Conservation (phyloP, 495 filamentous ascomycete genomes). For the Xylaria venustula region DNA sequence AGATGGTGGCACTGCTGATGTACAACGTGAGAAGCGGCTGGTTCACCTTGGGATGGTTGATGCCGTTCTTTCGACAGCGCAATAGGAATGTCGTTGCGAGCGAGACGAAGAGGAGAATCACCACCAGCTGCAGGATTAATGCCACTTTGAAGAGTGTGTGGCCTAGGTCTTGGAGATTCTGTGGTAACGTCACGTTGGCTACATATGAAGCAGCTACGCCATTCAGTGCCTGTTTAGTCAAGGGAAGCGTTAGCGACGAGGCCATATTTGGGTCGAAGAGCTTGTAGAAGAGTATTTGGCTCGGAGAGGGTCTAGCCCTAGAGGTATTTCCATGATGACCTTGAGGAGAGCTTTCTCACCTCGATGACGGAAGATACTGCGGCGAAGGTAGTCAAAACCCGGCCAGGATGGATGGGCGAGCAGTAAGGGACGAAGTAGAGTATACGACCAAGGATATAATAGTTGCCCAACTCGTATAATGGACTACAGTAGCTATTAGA, state of each 20-base stretch:
- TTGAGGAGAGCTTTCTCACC: constrained; percentile 1
- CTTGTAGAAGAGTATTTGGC: too few species aligned
- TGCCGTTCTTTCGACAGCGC: constrained; percentile 53
- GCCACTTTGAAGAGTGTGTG: constrained; percentile 62
- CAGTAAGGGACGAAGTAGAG: constrained; percentile 78
- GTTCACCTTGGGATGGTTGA: constrained; percentile 56
- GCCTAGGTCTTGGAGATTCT: constrained; percentile 50
- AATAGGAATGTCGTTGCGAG: constrained; percentile 60
- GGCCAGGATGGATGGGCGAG: constrained; percentile 73
- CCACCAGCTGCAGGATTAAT: constrained; percentile 64
- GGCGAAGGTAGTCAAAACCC: constrained; percentile 73
- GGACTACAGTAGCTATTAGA: constrained; percentile 46
- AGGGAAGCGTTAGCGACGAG: not conserved
- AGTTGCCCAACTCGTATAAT: constrained; percentile 72
- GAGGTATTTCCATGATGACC: too few species aligned
- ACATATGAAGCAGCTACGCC: constrained; percentile 63
- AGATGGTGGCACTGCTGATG: constrained; percentile 58
- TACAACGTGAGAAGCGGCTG: constrained; percentile 61
- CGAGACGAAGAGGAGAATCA: constrained; percentile 60
- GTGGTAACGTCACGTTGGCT: constrained; percentile 52
- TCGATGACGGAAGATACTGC: constrained; percentile 64
- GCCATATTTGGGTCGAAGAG: too few species aligned
- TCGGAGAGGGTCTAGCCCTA: too few species aligned
- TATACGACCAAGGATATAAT: constrained; percentile 71
- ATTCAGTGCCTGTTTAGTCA: constrained; percentile 47